Percentiles rank a stretch among this genome's conserved stretches.
phyloP scores from a whole-genome alignment of 305 asterid genomes.

The Plantago rigida region DNA sequence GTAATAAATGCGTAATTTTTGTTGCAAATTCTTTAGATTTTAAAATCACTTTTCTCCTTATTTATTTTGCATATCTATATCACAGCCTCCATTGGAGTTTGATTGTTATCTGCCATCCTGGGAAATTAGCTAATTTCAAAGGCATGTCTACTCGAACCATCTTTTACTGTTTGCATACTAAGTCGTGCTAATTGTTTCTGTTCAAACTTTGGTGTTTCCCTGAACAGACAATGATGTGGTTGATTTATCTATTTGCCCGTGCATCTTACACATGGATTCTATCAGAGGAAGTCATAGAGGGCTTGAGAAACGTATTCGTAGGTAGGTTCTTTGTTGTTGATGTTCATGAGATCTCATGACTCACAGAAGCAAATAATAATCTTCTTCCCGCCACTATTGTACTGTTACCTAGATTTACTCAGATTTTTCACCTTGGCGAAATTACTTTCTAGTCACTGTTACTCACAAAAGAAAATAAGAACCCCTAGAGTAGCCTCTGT shows the following conservation, averaged over 20 bases:
- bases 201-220: slow-evolving; percentile 26
- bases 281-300: slow-evolving; percentile 70
- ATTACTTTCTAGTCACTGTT: too few relatives aligned
- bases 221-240: slow-evolving; percentile 44
- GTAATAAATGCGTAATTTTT: slow-evolving; percentile 37
- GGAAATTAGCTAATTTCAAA: slow-evolving; percentile 47
- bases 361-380: slow-evolving; percentile 4
- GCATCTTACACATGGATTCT: slow-evolving; percentile 90
- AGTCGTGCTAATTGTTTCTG: slow-evolving; percentile 19
- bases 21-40: slow-evolving; percentile 14
- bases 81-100: slow-evolving; percentile 95
- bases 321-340: slow-evolving; percentile 38
- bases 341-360: slow-evolving; percentile 16
- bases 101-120: slow-evolving; percentile 81
- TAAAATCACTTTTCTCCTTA: slow-evolving; percentile 24
- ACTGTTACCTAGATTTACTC: neutral
- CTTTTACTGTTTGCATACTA: slow-evolving; percentile 19
- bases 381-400: slow-evolving; percentile 4
- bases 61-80: slow-evolving; percentile 8
- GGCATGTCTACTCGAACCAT: slow-evolving; percentile 35
- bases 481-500: too few relatives aligned
- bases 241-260: slow-evolving; percentile 39
- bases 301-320: slow-evolving; percentile 44
- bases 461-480: too few relatives aligned
- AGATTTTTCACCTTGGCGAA: too few relatives aligned